Conservation (phyloP, 495 filamentous ascomycete genomes). For the Xylaria acuta region DNA sequence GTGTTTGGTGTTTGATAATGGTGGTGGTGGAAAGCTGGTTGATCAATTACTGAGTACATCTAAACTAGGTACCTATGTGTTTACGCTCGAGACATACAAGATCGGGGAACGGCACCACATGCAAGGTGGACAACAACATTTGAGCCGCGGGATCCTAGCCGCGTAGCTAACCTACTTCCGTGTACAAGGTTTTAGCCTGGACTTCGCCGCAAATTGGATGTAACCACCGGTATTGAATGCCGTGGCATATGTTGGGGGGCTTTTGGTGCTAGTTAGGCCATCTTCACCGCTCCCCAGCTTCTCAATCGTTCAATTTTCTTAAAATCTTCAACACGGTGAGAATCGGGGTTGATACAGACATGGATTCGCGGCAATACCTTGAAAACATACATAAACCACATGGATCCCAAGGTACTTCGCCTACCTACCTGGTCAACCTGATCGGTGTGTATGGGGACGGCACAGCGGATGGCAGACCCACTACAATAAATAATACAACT, state of each 20-base stretch:
- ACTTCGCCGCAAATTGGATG: background rate
- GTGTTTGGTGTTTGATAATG: background rate
- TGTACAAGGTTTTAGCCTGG: conserved; percentile 14
- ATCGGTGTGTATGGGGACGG: background rate
- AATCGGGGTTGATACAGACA: background rate
- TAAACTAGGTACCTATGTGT: no score
- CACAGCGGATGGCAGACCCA: background rate
- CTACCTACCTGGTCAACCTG: background rate
- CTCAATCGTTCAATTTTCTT: background rate
- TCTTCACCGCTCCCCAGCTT: background rate
- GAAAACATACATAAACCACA: background rate
- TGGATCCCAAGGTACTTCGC: background rate
- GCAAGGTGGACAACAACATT: conserved; percentile 1
- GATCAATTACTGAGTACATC: no score
- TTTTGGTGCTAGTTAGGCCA: background rate
- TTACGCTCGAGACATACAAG: background rate
- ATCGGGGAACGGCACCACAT: conserved; percentile 9
- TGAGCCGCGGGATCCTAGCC: conserved; percentile 8
- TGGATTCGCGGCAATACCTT: background rate
- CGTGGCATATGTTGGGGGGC: background rate
- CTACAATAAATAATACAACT: background rate
- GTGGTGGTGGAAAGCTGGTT: conserved; percentile 2
- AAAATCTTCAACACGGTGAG: background rate
- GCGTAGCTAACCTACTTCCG: background rate
- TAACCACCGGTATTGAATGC: conserved; percentile 3